A percentile compares a stretch with the other conserved stretches of the same genome.
phyloP scores from a whole-genome alignment of 257 asterid species.

The Penstemon davidsonii region DNA sequence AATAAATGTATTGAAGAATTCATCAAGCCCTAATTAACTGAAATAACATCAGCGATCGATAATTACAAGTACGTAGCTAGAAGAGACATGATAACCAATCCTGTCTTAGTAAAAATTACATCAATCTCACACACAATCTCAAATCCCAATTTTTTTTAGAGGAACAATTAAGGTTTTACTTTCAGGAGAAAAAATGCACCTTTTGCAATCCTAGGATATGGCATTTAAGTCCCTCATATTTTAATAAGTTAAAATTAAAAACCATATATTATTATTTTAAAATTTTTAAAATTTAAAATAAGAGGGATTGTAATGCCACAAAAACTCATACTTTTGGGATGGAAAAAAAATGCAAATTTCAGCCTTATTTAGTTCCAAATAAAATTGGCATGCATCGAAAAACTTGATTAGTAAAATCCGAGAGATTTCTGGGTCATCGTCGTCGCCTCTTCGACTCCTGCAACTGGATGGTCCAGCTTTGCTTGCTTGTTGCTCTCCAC shows the following conservation, averaged over 20 bases:
- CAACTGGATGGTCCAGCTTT: conserved; percentile 67
- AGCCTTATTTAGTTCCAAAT: conserved; percentile 20
- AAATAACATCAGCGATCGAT: not conserved
- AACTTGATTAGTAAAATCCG: conserved; percentile 41
- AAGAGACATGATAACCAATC: not conserved
- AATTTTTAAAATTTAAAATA: conserved; percentile 2
- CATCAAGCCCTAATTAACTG: not conserved
- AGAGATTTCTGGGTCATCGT: conserved; percentile 39
- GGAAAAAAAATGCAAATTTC: conserved; percentile 23
- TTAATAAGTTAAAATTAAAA: not conserved
- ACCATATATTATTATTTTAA: not conserved
- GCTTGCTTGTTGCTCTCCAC: conserved; percentile 72
- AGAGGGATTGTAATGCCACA: conserved; percentile 33
- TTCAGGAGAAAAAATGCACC: conserved; percentile 14
- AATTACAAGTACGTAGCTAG: not conserved
- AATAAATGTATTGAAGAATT: not conserved
- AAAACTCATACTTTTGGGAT: conserved; percentile 27
- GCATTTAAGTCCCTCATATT: conserved; percentile 30
- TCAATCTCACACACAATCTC: conserved; percentile 1
- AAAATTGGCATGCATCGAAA: too few species aligned
- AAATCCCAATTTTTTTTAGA: conserved; percentile 9
- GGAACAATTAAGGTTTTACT: conserved; percentile 14
- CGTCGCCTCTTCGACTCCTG: conserved; percentile 47
- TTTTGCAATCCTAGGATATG: conserved; percentile 31
- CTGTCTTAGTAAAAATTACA: not conserved